Conservation (phyloP, 495 filamentous ascomycete genomes). For the Aspergillus affinis region DNA sequence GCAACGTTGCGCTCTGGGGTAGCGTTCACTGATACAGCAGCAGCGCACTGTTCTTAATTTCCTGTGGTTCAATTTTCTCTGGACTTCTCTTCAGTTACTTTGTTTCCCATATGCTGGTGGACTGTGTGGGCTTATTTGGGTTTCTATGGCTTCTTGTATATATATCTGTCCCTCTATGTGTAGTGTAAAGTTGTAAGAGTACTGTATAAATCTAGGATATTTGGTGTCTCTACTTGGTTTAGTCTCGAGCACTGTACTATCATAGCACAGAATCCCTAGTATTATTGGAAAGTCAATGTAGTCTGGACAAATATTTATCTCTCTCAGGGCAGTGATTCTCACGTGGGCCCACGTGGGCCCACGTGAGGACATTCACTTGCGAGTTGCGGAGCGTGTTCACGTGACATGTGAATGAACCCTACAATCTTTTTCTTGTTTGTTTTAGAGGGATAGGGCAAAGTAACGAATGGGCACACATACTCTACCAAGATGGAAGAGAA, state of each 20-base stretch:
- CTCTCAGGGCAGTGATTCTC: background rate
- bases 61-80: background rate
- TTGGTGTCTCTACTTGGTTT: background rate
- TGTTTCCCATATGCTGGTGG: background rate
- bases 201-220: background rate
- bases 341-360: background rate
- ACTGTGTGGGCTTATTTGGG: background rate
- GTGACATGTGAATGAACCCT: background rate
- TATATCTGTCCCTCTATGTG: background rate
- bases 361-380: too few species aligned
- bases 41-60: background rate
- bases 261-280: background rate
- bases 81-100: too few species aligned
- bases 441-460: background rate
- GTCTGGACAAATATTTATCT: too few species aligned
- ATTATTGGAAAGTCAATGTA: background rate
- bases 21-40: background rate
- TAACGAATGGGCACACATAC: background rate
- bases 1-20: background rate
- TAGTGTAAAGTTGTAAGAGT: background rate
- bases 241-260: background rate
- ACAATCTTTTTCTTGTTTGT: background rate
- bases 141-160: background rate
- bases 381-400: too few species aligned
- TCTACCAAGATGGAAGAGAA: background rate